These are phyloP conservation scores for Lepidium aucheri DNA, from an alignment of 345 rosid species.

Conservation along the genomic window DNA sequence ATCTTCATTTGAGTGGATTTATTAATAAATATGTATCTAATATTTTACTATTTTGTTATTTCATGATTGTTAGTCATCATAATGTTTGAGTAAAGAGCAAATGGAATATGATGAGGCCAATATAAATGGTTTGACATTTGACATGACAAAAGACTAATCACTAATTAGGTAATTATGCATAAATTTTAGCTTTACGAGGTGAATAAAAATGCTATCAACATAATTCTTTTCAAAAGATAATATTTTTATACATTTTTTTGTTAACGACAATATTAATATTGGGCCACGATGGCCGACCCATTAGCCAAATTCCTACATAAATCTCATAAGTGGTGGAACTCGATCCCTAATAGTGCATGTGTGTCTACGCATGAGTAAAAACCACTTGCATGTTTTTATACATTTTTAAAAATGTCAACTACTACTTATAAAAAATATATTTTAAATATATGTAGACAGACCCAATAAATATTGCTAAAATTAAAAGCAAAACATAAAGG, in stretches of 20 bases:
- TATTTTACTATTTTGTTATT: background rate
- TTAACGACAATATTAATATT: no score
- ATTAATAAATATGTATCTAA: no score
- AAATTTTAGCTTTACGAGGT: background rate
- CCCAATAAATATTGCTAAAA: background rate
- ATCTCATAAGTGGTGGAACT: no score
- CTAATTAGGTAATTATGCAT: background rate
- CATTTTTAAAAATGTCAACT: conserved; percentile 17
- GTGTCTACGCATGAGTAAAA: no score
- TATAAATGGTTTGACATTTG: background rate
- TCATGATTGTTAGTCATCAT: background rate
- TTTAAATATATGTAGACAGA: conserved; percentile 10
- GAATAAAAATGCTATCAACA: background rate
- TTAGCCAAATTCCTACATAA: no score
- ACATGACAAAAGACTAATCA: background rate
- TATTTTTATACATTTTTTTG: background rate
- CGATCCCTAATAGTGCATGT: no score
- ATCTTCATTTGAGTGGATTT: background rate
- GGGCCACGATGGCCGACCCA: no score
- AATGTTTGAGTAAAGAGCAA: background rate
- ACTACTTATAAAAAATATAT: background rate
- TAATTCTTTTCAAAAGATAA: background rate
- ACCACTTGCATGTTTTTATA: no score
- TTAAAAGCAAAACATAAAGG: conserved; percentile 1
- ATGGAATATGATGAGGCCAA: background rate